Conservation (phyloP, 1,139 yeast species). For the Scheffersomyces quercinus region DNA sequence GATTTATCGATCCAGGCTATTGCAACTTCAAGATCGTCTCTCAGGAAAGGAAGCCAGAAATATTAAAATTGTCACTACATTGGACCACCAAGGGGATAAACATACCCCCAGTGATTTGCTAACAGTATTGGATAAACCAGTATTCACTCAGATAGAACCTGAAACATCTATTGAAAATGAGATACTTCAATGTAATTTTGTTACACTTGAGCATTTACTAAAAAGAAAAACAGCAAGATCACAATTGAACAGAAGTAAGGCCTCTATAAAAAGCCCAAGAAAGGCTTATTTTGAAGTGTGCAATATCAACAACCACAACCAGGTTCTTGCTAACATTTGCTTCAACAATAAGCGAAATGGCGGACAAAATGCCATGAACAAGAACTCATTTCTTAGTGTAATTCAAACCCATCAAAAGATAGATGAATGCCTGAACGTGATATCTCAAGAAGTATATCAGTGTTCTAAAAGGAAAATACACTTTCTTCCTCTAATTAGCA, state of each 20-base stretch:
- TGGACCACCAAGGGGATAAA: neutral
- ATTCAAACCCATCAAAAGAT: constrained; percentile 12
- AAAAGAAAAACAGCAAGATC: constrained; percentile 30
- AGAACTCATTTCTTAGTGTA: constrained; percentile 2
- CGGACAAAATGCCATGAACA: constrained; percentile 15
- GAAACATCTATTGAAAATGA: neutral
- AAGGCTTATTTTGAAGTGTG: constrained; percentile 57
- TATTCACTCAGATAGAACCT: constrained; percentile 11
- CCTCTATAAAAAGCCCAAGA: constrained; percentile 32
- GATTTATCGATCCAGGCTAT: no score
- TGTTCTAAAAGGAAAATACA: constrained; percentile 58
- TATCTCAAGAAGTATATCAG: constrained; percentile 25
- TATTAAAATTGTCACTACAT: no score
- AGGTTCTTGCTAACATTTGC: constrained; percentile 29
- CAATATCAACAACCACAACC: constrained; percentile 45
- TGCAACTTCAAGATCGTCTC: no score
- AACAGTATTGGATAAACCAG: constrained; percentile 18
- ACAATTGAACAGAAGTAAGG: constrained; percentile 42
- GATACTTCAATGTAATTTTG: constrained; percentile 2
- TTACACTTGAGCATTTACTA: constrained; percentile 15
- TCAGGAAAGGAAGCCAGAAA: no score
- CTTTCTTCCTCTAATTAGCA: constrained; percentile 58
- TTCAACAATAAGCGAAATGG: constrained; percentile 17
- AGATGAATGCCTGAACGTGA: constrained; percentile 11
- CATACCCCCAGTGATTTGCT: constrained; percentile 8